A percentile compares a stretch with the other conserved stretches of the same genome.
These are phyloP conservation scores for Ceratobasidium sp. DNA, from an alignment of 1,284 basidiomycete species.

Conservation along the genomic window DNA sequence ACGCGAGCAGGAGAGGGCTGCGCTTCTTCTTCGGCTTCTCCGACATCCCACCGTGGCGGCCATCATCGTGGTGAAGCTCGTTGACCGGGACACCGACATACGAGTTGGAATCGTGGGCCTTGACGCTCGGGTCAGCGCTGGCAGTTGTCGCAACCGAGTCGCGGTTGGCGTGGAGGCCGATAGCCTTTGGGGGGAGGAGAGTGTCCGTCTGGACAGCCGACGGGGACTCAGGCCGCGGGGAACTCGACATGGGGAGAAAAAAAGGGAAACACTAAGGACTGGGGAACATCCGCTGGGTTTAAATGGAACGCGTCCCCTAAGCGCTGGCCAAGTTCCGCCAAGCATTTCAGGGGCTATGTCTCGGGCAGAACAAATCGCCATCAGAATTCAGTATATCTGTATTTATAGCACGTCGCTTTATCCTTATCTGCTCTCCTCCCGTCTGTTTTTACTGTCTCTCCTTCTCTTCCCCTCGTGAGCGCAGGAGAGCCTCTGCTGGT, in stretches of 20 bases:
- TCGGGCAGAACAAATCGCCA: not conserved
- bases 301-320: not conserved
- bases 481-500: too few relatives aligned
- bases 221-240: constrained; percentile 35
- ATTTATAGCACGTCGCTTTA: too few relatives aligned
- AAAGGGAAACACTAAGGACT: not conserved
- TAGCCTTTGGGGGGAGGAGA: constrained; percentile 39
- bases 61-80: constrained; percentile 9
- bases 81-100: constrained; percentile 18
- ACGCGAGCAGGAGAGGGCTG: constrained; percentile 12
- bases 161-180: constrained; percentile 34
- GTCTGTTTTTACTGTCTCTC: too few relatives aligned
- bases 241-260: constrained; percentile 24
- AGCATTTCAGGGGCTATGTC: constrained; percentile 20
- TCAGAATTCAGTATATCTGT: not conserved
- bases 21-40: constrained; percentile 6
- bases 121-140: constrained; percentile 32
- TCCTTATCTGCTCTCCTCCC: too few relatives aligned
- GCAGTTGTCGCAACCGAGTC: constrained; percentile 38
- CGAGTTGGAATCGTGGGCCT: constrained; percentile 27
- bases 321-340: constrained; percentile 11
- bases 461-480: too few relatives aligned
- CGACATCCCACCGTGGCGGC: not conserved
- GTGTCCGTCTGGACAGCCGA: constrained; percentile 32
- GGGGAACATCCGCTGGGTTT: not conserved